phyloP scores from a whole-genome alignment of 306 rosid genomes.

The Pueraria montana region DNA sequence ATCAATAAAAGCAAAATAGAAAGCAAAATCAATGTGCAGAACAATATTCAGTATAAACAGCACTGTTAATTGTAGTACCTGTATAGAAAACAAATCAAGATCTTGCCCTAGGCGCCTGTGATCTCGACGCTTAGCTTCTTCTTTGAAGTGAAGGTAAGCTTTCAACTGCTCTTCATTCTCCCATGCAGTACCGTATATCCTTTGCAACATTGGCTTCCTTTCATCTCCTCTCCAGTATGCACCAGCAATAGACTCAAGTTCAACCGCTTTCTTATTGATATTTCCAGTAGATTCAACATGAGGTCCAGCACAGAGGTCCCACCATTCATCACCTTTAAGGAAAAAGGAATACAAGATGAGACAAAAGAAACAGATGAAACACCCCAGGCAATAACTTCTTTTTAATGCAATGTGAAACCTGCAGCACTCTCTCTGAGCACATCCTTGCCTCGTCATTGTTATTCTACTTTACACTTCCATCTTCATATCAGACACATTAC shows the following conservation, averaged over 20 bases:
- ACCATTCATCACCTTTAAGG: slow-evolving; percentile 85
- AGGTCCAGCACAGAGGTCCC: slow-evolving; percentile 99
- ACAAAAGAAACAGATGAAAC: slow-evolving; percentile 37
- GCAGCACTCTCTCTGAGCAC: slow-evolving; percentile 46
- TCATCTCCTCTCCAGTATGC: slow-evolving; percentile 99
- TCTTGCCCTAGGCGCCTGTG: slow-evolving; percentile 96
- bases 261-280: slow-evolving; percentile 89
- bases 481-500: slow-evolving; percentile 52
- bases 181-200: slow-evolving; percentile 99
- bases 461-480: slow-evolving; percentile 53
- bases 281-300: slow-evolving; percentile 95
- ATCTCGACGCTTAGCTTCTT: slow-evolving; percentile 96
- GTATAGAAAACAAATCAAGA: slow-evolving; percentile 96
- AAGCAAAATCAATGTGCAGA: slow-evolving; percentile 34
- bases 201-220: slow-evolving; percentile 92
- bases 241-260: slow-evolving; percentile 98
- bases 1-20: slow-evolving; percentile 35
- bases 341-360: slow-evolving; percentile 39
- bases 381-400: slow-evolving; percentile 36
- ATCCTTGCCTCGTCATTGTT: slow-evolving; percentile 44
- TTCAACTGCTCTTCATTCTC: slow-evolving; percentile 89
- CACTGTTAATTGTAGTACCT: slow-evolving; percentile 63
- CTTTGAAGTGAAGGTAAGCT: slow-evolving; percentile 93
- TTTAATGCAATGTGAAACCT: slow-evolving; percentile 43
- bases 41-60: slow-evolving; percentile 18